phyloP scores from a whole-genome alignment of 2,329 filamentous ascomycete species.

The Clarireedia sp. region DNA sequence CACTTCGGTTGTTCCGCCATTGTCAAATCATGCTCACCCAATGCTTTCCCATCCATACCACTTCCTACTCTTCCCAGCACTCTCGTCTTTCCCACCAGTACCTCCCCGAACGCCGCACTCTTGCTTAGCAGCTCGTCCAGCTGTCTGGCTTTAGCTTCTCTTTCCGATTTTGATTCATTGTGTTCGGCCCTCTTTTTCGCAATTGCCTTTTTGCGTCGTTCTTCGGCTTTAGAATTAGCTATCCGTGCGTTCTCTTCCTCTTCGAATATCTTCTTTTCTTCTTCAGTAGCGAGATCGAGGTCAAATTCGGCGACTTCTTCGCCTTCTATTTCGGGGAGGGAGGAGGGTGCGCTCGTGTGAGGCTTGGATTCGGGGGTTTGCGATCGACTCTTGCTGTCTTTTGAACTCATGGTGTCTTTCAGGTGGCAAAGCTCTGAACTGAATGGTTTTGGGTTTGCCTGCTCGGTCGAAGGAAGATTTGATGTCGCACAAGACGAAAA shows the following conservation, averaged over 20 bases:
- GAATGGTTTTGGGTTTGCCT: too few relatives aligned
- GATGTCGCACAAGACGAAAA: too few relatives aligned
- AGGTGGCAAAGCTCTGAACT: not conserved
- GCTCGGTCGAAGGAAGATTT: too few relatives aligned
- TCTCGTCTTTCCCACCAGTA: constrained; percentile 55
- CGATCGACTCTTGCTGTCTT: constrained; percentile 10
- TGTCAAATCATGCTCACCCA: constrained; percentile 59
- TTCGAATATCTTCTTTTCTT: constrained; percentile 24
- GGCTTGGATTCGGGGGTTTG: constrained; percentile 17
- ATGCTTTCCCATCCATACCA: constrained; percentile 48
- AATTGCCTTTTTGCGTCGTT: constrained; percentile 22
- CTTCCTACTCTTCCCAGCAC: constrained; percentile 55
- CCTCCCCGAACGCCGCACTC: constrained; percentile 53
- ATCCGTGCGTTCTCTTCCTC: constrained; percentile 40
- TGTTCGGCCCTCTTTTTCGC: constrained; percentile 38
- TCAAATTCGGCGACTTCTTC: constrained; percentile 12
- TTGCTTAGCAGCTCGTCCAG: constrained; percentile 52
- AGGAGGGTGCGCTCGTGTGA: constrained; percentile 22
- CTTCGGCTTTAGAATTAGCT: constrained; percentile 41
- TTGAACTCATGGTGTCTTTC: constrained; percentile 8
- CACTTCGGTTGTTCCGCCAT: constrained; percentile 82
- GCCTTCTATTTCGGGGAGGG: constrained; percentile 15
- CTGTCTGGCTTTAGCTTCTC: constrained; percentile 50
- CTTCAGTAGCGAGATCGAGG: constrained; percentile 18
- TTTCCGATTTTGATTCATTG: constrained; percentile 42